Evolutionary conservation across 2,329 filamentous ascomycete species (phyloP).

Genomic region (Sporothrix sp.): DNA sequence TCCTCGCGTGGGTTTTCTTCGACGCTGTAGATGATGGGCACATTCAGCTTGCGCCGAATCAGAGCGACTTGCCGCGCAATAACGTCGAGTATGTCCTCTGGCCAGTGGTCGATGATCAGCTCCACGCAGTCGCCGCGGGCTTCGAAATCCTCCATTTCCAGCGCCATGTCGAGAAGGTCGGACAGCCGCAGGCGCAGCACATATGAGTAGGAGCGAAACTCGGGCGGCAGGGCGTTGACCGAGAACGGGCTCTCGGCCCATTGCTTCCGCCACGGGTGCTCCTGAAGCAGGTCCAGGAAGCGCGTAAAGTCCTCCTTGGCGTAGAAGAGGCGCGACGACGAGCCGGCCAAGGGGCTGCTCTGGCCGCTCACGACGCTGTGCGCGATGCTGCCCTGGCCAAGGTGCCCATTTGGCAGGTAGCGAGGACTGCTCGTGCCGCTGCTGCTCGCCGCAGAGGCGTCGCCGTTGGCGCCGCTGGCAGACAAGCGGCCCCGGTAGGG

Average conservation of each 20-base stretch:
- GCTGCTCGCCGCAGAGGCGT: background rate
- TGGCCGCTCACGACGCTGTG: background rate
- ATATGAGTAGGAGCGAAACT: constrained; percentile 50
- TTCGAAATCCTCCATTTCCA: constrained; percentile 44
- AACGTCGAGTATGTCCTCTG: constrained; percentile 36
- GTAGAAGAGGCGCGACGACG: constrained; percentile 48
- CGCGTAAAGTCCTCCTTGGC: constrained; percentile 51
- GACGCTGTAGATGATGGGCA: constrained; percentile 49
- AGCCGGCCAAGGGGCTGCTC: constrained; percentile 26
- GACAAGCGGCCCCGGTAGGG: constrained; percentile 26
- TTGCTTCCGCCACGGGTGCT: constrained; percentile 40
- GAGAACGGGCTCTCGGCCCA: constrained; percentile 52
- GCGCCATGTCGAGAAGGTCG: constrained; percentile 41
- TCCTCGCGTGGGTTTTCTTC: constrained; percentile 40
- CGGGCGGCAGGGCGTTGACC: constrained; percentile 47
- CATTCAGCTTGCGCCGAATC: constrained; percentile 44
- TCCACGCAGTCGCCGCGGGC: constrained; percentile 51
- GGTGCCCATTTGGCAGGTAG: background rate
- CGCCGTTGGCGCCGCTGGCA: constrained; percentile 15
- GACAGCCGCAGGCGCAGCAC: constrained; percentile 53
- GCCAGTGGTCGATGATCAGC: constrained; percentile 49
- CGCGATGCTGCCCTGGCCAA: background rate
- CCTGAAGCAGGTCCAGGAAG: constrained; percentile 49
- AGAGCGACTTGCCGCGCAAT: constrained; percentile 47
- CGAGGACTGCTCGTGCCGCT: constrained; percentile 15